phyloP scores from a whole-genome alignment of 2,329 filamentous ascomycete genomes.

The Chrysoporthe austroafricana region DNA sequence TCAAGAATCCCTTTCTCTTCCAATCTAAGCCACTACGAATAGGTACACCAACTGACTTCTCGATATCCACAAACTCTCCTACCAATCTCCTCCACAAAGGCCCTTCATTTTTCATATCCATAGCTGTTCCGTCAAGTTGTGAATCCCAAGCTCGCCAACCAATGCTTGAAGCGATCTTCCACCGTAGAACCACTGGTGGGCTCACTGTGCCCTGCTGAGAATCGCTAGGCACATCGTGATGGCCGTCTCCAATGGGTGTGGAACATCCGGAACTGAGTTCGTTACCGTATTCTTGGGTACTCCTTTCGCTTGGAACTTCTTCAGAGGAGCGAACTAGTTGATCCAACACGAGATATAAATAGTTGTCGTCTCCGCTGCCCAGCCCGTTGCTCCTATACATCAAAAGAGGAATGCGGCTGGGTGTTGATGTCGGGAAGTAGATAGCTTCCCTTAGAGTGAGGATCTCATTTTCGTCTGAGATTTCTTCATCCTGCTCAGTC shows the following conservation, averaged over 20 bases:
- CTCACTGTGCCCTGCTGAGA: background rate
- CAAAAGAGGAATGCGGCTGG: no score
- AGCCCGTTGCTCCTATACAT: no score
- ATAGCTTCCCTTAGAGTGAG: no score
- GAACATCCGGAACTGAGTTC: no score
- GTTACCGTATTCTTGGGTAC: no score
- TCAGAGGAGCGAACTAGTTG: no score
- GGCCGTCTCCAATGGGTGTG: background rate
- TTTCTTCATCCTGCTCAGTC: no score
- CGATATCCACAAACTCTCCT: slow-evolving; percentile 14
- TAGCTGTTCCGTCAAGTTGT: background rate
- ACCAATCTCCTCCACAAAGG: slow-evolving; percentile 13
- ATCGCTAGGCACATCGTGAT: background rate
- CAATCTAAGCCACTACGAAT: slow-evolving; percentile 7
- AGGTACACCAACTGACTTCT: slow-evolving; percentile 10
- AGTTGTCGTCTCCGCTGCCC: no score
- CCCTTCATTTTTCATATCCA: slow-evolving; percentile 6
- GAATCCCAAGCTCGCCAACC: background rate
- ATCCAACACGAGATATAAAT: no score
- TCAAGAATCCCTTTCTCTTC: slow-evolving; percentile 5
- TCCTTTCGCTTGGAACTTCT: no score
- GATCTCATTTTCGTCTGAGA: no score
- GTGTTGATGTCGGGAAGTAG: no score
- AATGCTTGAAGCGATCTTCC: background rate
- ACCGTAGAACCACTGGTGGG: slow-evolving; percentile 5